phyloP scores from a whole-genome alignment of 2,329 filamentous ascomycete genomes.

The Achaetomium macrosporum region DNA sequence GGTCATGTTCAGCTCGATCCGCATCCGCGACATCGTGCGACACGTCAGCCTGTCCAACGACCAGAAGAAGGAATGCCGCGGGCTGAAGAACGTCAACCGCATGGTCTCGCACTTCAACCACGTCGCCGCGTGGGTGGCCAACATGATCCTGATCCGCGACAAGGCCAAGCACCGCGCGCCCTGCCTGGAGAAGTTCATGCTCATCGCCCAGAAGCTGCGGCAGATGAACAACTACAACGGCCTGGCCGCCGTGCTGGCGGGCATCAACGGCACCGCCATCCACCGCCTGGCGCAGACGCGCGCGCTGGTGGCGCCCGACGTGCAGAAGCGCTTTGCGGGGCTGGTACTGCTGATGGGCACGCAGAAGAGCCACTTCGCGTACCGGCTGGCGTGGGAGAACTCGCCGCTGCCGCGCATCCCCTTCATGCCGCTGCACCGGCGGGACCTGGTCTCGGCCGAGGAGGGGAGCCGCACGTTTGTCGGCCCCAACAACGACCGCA shows the following conservation, averaged over 20 bases:
- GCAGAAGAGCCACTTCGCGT: conserved; percentile 87
- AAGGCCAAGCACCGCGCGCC: conserved; percentile 92
- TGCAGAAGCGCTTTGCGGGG: conserved; percentile 79
- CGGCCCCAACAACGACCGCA: conserved; percentile 62
- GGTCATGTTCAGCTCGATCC: conserved; percentile 95
- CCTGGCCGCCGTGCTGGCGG: conserved; percentile 86
- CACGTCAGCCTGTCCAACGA: conserved; percentile 73
- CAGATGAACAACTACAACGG: conserved; percentile 97
- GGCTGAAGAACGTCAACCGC: conserved; percentile 79
- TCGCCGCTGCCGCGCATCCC: conserved; percentile 85
- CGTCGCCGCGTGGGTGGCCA: conserved; percentile 73
- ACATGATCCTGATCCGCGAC: conserved; percentile 81
- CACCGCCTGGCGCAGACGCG: conserved; percentile 77
- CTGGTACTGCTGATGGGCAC: conserved; percentile 89
- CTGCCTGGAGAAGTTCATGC: conserved; percentile 95
- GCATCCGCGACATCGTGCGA: conserved; percentile 85
- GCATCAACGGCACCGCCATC: conserved; percentile 82
- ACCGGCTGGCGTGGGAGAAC: conserved; percentile 97
- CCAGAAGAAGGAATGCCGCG: conserved; percentile 68
- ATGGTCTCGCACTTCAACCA: conserved; percentile 94
- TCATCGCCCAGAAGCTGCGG: conserved; percentile 75
- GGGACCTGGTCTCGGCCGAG: conserved; percentile 86
- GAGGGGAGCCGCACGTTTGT: conserved; percentile 90
- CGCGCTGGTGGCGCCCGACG: conserved; percentile 63
- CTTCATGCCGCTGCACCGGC: conserved; percentile 81